Base-by-base conservation (phyloP, 2,329 filamentous ascomycete species). In the Hypoxylon sp. region DNA sequence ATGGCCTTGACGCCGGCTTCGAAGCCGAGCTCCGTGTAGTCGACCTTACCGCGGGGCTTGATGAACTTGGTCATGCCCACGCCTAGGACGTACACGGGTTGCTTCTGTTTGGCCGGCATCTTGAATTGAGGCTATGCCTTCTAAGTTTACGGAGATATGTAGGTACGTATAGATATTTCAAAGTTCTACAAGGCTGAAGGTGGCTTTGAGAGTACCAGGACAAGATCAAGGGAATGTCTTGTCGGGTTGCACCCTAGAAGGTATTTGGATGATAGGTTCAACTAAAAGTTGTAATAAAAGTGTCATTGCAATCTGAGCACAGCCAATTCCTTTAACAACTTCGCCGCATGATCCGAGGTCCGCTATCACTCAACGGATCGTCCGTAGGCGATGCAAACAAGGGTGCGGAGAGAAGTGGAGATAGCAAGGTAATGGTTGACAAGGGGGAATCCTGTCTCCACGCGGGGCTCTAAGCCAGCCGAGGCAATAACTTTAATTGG, bases 41-140 rank as follows among this genome's bases (percentile, higher is more conserved):
- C 94, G 72, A 97, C 92, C 80, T 95, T 95, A 79, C 94, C 93
- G 63, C 94, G 90, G 46, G 94, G 94, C 85, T 98, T 98, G 88
- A 98, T 95, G 88, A 98, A 98, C 83, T 97, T 97, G 83, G 95
- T 98, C 93, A 98, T 96, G 84, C 95, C 95, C 74, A 98, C 96
- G 84, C 95, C 95, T 68, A 98, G 90, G 78, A 98, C 93, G 86
- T 98, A 98, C 85, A 84, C 85, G 66, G 86, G 85, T 59, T 84
- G 80, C 75, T 85, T 86, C 74, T 82, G 78, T 72, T 84, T 84
- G 75, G 81, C 80, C 52, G 84, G 79, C 86, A 88, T 88, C 63
- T 65, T 79, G 72, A 54, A 19, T 62, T 63, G n/a, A 17, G 19
- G 44, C 29, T 63, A 24, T 13, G 33, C 33, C 31, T 26, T 11